These are phyloP conservation scores for Aspergillus jensenii DNA, from an alignment of 2,329 filamentous ascomycete species.

Conservation along the genomic window DNA sequence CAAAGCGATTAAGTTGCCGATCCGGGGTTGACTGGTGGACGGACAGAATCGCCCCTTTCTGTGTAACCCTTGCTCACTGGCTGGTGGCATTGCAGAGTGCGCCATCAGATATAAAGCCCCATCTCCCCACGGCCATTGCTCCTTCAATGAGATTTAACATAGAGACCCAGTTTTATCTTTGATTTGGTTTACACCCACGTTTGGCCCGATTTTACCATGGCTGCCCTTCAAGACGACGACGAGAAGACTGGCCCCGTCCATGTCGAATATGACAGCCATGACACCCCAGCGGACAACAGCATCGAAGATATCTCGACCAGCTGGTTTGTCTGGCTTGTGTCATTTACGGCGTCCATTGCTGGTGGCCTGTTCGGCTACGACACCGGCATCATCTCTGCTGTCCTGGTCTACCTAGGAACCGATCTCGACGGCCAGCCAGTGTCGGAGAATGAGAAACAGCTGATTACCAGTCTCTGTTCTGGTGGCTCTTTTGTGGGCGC, in stretches of 20 bases:
- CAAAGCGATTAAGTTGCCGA: not conserved
- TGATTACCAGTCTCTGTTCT: conserved; percentile 54
- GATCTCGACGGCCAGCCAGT: conserved; percentile 42
- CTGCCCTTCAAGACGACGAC: not conserved
- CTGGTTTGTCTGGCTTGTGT: conserved; percentile 40
- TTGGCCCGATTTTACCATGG: too few species aligned
- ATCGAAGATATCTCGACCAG: conserved; percentile 40
- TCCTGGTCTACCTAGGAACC: conserved; percentile 35
- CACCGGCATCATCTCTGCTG: conserved; percentile 48
- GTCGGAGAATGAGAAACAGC: conserved; percentile 48
- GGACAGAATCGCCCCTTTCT: not conserved
- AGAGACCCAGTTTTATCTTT: too few species aligned
- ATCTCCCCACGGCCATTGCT: not conserved
- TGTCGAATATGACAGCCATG: not conserved
- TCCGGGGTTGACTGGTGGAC: not conserved
- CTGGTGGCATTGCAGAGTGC: too few species aligned
- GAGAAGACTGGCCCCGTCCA: conserved; percentile 1
- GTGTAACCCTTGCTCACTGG: not conserved
- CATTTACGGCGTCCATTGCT: conserved; percentile 36
- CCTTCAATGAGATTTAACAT: not conserved
- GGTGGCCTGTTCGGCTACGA: conserved; percentile 45
- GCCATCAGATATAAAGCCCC: not conserved
- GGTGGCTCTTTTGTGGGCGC: conserved; percentile 50
- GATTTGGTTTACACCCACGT: too few species aligned
- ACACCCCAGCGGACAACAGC: conserved; percentile 1